phyloP scores from a whole-genome alignment of 257 asterid genomes.

The Solanum pinnatisectum region DNA sequence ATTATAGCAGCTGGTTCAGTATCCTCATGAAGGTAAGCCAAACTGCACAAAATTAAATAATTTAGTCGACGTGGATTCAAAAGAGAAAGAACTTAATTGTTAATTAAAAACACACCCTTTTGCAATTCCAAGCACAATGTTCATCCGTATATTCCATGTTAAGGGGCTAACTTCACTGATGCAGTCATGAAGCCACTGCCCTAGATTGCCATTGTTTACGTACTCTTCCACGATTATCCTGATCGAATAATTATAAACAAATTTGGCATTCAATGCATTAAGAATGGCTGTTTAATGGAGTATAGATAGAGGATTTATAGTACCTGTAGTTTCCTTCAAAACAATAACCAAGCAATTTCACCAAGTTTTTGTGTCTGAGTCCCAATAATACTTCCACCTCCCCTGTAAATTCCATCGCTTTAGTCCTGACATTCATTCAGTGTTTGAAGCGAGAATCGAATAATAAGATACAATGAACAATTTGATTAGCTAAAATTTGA shows the following conservation, averaged over 20 bases:
- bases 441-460: neutral
- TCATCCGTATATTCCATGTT: constrained; percentile 42
- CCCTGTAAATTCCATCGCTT: constrained; percentile 11
- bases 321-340: constrained; percentile 40
- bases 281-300: neutral
- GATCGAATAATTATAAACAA: neutral
- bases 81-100: neutral
- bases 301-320: neutral
- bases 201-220: constrained; percentile 42
- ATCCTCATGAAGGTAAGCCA: constrained; percentile 50
- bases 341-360: constrained; percentile 48
- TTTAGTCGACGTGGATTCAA: neutral
- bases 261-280: neutral
- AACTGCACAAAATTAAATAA: neutral
- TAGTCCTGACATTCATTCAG: constrained; percentile 12
- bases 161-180: constrained; percentile 24
- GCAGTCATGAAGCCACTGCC: constrained; percentile 41
- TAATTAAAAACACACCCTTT: constrained; percentile 37
- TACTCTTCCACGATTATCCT: constrained; percentile 47
- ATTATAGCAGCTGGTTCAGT: constrained; percentile 21
- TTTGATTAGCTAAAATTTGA: neutral
- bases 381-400: constrained; percentile 34
- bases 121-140: constrained; percentile 46
- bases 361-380: constrained; percentile 47
- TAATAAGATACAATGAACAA: neutral